A percentile compares a stretch with the other conserved stretches of the same genome.
These are phyloP conservation scores for Cladobotryum mycophilum DNA, from an alignment of 2,329 filamentous ascomycete genomes.

Conservation along the genomic window DNA sequence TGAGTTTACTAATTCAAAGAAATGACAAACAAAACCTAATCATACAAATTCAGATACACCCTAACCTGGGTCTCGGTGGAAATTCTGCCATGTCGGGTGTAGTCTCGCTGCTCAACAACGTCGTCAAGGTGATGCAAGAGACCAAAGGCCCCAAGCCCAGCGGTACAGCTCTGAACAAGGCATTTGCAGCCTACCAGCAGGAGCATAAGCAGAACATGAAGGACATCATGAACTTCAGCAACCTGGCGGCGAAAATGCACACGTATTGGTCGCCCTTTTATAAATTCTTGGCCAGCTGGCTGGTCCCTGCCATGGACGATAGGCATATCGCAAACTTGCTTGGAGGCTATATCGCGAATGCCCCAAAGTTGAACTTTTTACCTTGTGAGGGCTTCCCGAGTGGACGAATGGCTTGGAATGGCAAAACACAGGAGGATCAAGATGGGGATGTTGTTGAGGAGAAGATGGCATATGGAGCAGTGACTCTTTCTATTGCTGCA, in stretches of 20 bases:
- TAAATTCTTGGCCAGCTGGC: neutral
- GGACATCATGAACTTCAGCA: constrained; percentile 1
- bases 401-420: neutral
- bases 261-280: neutral
- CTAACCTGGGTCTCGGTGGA: constrained; percentile 23
- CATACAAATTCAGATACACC: constrained; percentile 17
- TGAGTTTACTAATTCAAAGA: neutral
- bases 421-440: neutral
- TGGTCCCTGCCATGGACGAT: neutral
- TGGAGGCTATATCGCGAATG: neutral
- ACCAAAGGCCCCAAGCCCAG: constrained; percentile 1
- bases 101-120: constrained; percentile 18
- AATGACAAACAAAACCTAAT: too few relatives aligned
- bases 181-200: constrained; percentile 1
- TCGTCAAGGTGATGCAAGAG: constrained; percentile 8
- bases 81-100: constrained; percentile 25
- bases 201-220: neutral
- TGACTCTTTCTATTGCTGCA: neutral
- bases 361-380: constrained; percentile 1
- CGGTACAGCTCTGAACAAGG: neutral
- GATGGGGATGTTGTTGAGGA: neutral
- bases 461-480: too few relatives aligned
- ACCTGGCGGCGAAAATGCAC: constrained; percentile 4
- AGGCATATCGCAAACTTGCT: neutral
- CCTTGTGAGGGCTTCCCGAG: neutral